Percentiles rank a stretch among this genome's conserved stretches.
Evolutionary conservation across 306 rosid genomes (phyloP).

Genomic region (Psophocarpus tetragonolobus): DNA sequence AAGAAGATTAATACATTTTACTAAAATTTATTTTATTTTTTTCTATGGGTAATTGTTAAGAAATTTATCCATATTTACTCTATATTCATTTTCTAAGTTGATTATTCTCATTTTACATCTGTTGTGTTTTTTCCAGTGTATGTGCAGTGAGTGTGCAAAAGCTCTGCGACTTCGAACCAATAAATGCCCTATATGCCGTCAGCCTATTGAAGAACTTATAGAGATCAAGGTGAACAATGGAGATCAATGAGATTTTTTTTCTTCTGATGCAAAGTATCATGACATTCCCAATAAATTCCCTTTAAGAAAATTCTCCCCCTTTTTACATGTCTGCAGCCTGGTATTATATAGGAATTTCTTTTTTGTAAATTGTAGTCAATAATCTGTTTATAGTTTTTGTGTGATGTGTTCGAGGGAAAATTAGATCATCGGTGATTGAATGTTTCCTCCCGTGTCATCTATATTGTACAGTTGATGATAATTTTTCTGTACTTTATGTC

Average conservation of each 20-base stretch:
- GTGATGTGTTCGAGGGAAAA: conserved; percentile 23
- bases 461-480: conserved; percentile 26
- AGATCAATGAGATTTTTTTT: conserved; percentile 34
- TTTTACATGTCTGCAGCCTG: conserved; percentile 29
- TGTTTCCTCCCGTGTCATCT: neutral
- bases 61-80: neutral
- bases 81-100: conserved; percentile 1
- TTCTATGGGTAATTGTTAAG: neutral
- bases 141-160: conserved; percentile 93
- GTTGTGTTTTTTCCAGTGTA: conserved; percentile 57
- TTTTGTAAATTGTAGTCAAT: conserved; percentile 46
- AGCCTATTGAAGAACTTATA: conserved; percentile 75
- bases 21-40: neutral
- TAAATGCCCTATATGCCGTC: conserved; percentile 93
- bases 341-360: conserved; percentile 27
- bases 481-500: neutral
- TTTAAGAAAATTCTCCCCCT: neutral
- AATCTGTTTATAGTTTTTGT: conserved; percentile 34
- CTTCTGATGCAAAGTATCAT: conserved; percentile 37
- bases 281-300: conserved; percentile 44
- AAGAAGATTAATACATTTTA: neutral
- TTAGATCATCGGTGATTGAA: conserved; percentile 25
- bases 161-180: conserved; percentile 71
- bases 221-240: conserved; percentile 71
- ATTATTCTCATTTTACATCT: conserved; percentile 28